Base-by-base conservation (phyloP, 73 alveolate genomes). In the Symbiodinium pilosum region DNA sequence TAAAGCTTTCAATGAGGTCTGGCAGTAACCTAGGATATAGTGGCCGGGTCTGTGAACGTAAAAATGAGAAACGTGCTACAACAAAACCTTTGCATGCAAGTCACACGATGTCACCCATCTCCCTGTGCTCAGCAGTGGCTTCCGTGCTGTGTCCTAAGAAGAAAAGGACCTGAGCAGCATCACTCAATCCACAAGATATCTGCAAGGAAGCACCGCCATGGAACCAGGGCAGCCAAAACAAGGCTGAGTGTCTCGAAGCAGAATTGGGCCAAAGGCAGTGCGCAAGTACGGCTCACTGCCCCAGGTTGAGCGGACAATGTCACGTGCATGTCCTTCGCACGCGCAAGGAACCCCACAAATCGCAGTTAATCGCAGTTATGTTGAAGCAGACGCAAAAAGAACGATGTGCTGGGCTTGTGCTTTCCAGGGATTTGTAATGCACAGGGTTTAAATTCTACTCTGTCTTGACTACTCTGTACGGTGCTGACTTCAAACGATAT, bases 21-120 rank as follows among this genome's bases (percentile, higher is more conserved):
- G 93, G 93, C 38, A 86, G 52, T 36, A 86, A 59, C 93, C 93
- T 86, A 39, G n/a, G n/a, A n/a, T n/a, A n/a, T n/a, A n/a, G n/a
- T n/a, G n/a, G n/a, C n/a, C n/a, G n/a, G n/a, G n/a, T n/a, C n/a
- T n/a, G n/a, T n/a, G n/a, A n/a, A n/a, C n/a, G n/a, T n/a, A n/a
- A n/a, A n/a, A n/a, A n/a, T n/a, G n/a, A n/a, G n/a, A n/a, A n/a
- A n/a, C n/a, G n/a, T n/a, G n/a, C n/a, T n/a, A n/a, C n/a, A n/a
- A n/a, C n/a, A n/a, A n/a, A n/a, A n/a, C n/a, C n/a, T n/a, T 54
- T 26, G 30, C 20, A 54, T 26, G 26, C 93, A 5, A 86, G 83
- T 18, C 36, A 54, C 93, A 86, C 93, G 21, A 86, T 42, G 83
- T 86, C 93, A 24, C 30, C 77, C 12, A 39, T 42, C 83, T 86